Conservation (phyloP, 2,329 filamentous ascomycete genomes). For the Ophiostoma sp. region DNA sequence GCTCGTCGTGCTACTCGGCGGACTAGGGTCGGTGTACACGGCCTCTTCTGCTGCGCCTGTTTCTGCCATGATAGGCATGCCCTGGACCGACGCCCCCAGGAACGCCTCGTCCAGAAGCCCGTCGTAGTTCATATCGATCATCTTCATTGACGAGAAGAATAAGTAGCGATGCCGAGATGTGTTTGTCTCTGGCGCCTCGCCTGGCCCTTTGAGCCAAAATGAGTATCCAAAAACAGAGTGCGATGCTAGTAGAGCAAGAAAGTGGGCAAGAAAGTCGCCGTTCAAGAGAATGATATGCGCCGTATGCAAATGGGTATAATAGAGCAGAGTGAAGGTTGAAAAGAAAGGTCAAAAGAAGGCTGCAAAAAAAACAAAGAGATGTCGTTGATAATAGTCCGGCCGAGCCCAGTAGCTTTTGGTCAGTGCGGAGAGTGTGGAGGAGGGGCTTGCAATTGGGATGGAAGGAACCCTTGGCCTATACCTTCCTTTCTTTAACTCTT, state of each 20-base stretch:
- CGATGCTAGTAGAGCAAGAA: not conserved
- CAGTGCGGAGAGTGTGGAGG: constrained; percentile 8
- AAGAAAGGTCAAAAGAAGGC: not conserved
- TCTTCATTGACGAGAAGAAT: constrained; percentile 15
- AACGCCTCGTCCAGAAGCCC: constrained; percentile 15
- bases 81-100: not conserved
- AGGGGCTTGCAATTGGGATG: not conserved
- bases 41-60: not conserved
- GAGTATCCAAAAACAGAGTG: not conserved
- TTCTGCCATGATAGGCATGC: not conserved
- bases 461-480: constrained; percentile 4
- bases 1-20: constrained; percentile 12
- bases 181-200: not conserved
- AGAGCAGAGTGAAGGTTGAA: not conserved
- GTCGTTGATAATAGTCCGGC: not conserved
- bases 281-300: not conserved
- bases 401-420: constrained; percentile 2
- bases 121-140: constrained; percentile 16
- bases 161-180: not conserved
- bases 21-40: not conserved
- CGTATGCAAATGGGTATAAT: not conserved
- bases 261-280: not conserved
- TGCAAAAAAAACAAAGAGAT: not conserved
- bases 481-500: not conserved
- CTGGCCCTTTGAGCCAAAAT: not conserved